Conservation (phyloP, 371 early-diverging fungal species). For the Syncephalastrum racemosum region DNA sequence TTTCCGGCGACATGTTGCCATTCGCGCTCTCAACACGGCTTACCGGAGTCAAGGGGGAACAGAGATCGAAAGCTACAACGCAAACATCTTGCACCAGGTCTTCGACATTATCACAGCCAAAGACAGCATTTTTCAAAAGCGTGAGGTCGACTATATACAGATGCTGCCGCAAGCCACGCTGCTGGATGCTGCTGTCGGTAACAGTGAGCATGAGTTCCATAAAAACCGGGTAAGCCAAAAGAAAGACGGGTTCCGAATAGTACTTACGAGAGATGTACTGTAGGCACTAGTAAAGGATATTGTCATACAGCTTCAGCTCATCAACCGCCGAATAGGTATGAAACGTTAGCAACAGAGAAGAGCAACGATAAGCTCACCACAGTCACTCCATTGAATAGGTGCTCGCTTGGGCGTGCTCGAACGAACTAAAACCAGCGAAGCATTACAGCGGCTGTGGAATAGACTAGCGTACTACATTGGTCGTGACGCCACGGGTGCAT, state of each 20-base stretch:
- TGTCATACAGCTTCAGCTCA: slow-evolving; percentile 20
- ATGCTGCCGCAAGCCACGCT: slow-evolving; percentile 16
- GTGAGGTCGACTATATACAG: slow-evolving; percentile 22
- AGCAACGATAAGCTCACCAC: neutral
- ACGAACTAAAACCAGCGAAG: slow-evolving; percentile 38
- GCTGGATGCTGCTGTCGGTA: slow-evolving; percentile 35
- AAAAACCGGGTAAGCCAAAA: slow-evolving; percentile 18
- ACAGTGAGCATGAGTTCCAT: slow-evolving; percentile 25
- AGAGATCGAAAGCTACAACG: neutral
- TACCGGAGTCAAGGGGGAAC: no score
- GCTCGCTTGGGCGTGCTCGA: slow-evolving; percentile 29
- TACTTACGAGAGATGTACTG: neutral
- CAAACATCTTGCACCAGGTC: slow-evolving; percentile 1
- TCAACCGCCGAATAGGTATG: slow-evolving; percentile 33
- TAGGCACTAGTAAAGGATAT: slow-evolving; percentile 18
- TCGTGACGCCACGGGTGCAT: slow-evolving; percentile 10
- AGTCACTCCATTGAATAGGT: slow-evolving; percentile 15
- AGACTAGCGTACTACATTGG: slow-evolving; percentile 31
- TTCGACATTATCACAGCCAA: slow-evolving; percentile 16
- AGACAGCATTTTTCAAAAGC: slow-evolving; percentile 21
- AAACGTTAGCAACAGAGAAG: neutral
- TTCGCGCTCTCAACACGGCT: slow-evolving; percentile 15
- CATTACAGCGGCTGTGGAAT: slow-evolving; percentile 37
- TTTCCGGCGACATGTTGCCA: slow-evolving; percentile 25
- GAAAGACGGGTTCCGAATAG: neutral